Percentiles rank a stretch among this genome's conserved stretches.
Evolutionary conservation across 1,284 basidiomycete species (phyloP).

Genomic region (Phenoliferia sp.): DNA sequence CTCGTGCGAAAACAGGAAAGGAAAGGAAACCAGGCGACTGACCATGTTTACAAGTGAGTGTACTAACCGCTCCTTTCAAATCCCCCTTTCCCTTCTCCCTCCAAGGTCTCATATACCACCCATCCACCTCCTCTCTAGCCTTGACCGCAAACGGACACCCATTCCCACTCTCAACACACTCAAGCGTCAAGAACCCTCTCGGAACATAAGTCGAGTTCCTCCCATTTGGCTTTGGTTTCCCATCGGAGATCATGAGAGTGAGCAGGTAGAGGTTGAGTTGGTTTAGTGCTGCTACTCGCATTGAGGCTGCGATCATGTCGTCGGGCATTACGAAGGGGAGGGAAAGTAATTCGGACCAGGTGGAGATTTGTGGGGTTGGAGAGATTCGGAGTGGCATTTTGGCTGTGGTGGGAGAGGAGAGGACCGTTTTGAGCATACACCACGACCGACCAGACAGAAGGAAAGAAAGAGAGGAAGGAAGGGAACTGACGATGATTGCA

Average conservation of each 20-base stretch:
- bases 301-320: neutral
- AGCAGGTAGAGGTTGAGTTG: neutral
- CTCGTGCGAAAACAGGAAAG: neutral
- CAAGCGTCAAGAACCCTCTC: constrained; percentile 2
- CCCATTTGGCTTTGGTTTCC: neutral
- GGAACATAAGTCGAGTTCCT: constrained; percentile 3
- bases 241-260: constrained; percentile 5
- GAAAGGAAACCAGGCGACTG: neutral
- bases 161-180: neutral
- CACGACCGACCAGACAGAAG: neutral
- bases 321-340: neutral
- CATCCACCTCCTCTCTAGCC: neutral
- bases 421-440: neutral
- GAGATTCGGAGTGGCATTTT: neutral
- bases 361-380: neutral
- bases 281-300: neutral
- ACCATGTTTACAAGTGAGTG: neutral
- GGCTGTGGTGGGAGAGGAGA: neutral
- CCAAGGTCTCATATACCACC: constrained; percentile 2
- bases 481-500: neutral
- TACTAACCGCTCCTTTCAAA: neutral
- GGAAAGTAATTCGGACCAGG: neutral
- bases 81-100: constrained; percentile 4
- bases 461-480: neutral
- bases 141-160: constrained; percentile 5